Evolutionary conservation across 1,284 basidiomycete species (phyloP), one percentile per base, ranked within the genome.

Genomic region (Phellinidium pouzarii): DNA sequence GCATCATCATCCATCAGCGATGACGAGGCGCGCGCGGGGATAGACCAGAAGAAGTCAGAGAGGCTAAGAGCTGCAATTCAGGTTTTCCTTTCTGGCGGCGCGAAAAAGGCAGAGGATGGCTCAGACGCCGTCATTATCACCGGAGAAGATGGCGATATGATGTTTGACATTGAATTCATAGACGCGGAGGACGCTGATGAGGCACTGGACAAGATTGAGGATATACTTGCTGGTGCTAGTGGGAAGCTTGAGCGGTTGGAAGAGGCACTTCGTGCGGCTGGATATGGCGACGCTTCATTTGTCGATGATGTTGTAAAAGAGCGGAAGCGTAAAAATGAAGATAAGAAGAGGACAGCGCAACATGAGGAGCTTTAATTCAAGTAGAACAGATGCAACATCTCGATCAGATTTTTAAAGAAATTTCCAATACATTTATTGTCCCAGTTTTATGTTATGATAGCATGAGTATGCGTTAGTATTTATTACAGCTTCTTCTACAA

Each of bases 121-220:
- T 44, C 65, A 22, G 64, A 66, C 26, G 62, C 54, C 8, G 54
- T 62, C 49, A 58, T 53, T 31, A 64, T 66, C 9, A 66, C 66
- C 25, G 53, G 66, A 25, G 75, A 74, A 52, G 75, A 78, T 43
- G 77, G 75, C 23, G 78, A 79, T 54, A 63, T 82, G 49, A 56
- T 83, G 42, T 70, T 86, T 58, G 78, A 85, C 42, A 70, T 86
- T 58, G 77, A 85, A 63, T 69, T 84, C 58, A 58, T 78, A 50
- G 76, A 79, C 48, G 78, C 75, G 34, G 61, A 69, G 38, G 68
- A 70, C 5, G 55, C 69, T 52, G 67, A 72, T 27, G 71, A 66
- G 20, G 56, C 60, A 25, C 58, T 64, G 19, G 57, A 65, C 14
- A 67, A 66, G 19, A 62, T 65, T 44, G 59, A 66, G 26, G 65